These are phyloP conservation scores for Pseudopithomyces maydicus DNA, from an alignment of 2,329 filamentous ascomycete genomes.

Conservation along the genomic window DNA sequence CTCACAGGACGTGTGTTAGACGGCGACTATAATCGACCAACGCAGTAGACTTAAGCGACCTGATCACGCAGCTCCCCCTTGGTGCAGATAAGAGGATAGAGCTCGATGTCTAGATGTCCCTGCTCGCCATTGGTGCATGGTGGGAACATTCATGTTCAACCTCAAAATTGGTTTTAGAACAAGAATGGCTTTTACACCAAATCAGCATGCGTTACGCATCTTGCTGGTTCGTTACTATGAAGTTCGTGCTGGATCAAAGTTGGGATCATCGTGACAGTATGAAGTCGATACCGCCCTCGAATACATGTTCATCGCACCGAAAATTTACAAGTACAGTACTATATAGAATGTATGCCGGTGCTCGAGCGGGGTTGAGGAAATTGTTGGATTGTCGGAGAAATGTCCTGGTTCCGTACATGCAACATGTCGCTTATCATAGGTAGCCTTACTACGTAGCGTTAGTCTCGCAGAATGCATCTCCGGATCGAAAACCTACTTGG, in stretches of 20 bases:
- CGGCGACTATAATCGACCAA: neutral
- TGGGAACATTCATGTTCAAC: too few relatives aligned
- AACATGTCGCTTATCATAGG: neutral
- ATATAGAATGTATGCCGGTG: neutral
- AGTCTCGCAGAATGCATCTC: neutral
- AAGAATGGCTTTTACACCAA: neutral
- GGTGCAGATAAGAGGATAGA: neutral
- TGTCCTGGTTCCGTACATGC: neutral
- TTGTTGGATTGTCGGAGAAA: neutral
- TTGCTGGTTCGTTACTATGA: neutral
- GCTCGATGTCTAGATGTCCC: neutral
- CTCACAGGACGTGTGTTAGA: neutral
- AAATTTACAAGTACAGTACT: neutral
- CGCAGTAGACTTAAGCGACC: neutral
- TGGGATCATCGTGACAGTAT: neutral
- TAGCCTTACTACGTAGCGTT: neutral
- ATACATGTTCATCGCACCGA: neutral
- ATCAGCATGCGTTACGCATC: too few relatives aligned
- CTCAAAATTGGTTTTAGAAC: too few relatives aligned
- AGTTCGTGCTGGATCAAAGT: neutral
- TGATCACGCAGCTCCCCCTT: neutral
- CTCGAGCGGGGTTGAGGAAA: neutral
- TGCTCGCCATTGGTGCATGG: too few relatives aligned
- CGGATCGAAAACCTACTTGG: too few relatives aligned
- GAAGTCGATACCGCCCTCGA: neutral